Evolutionary conservation across 83 land plant species (phyloP).

Genomic region (Picea abies): DNA sequence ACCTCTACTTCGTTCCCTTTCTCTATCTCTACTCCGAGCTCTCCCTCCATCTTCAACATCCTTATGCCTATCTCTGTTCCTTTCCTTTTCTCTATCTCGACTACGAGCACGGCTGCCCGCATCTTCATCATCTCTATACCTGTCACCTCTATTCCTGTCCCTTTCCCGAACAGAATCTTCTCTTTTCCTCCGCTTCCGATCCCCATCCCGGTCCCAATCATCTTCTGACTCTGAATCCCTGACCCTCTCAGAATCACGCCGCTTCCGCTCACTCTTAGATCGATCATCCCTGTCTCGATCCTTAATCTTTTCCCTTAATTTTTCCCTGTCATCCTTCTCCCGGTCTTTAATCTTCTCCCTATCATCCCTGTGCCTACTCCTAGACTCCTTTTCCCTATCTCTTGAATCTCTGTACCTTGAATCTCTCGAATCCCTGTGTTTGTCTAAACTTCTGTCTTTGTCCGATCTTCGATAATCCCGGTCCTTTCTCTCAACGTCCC

Average conservation of each 20-base stretch:
- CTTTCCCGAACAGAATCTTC: conserved; percentile 26
- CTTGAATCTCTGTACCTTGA: not conserved
- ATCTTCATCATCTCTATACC: conserved; percentile 18
- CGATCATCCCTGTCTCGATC: conserved; percentile 22
- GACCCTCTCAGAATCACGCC: not conserved
- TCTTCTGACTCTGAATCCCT: conserved; percentile 20
- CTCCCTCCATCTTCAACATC: conserved; percentile 37
- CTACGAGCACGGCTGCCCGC: conserved; percentile 13
- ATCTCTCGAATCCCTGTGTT: not conserved
- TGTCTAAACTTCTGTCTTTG: not conserved
- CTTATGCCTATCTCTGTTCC: conserved; percentile 29
- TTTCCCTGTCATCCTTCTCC: conserved; percentile 19
- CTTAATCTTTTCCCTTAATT: conserved; percentile 20
- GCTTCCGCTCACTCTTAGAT: conserved; percentile 15
- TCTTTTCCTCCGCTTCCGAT: conserved; percentile 48
- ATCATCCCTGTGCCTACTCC: conserved; percentile 12
- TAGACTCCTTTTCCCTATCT: conserved; percentile 13
- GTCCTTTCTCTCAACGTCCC: conserved; percentile 13
- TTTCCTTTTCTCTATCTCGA: conserved; percentile 26
- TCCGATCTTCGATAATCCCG: conserved; percentile 11
- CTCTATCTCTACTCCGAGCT: conserved; percentile 15
- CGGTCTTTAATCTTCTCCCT: conserved; percentile 22
- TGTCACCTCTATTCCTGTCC: conserved; percentile 25
- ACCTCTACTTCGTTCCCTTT: conserved; percentile 26
- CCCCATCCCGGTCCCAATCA: conserved; percentile 37